Evolutionary conservation across 306 rosid species (phyloP), one percentile per base, ranked within the genome.

Genomic region (Amphicarpaea edgeworthii): DNA sequence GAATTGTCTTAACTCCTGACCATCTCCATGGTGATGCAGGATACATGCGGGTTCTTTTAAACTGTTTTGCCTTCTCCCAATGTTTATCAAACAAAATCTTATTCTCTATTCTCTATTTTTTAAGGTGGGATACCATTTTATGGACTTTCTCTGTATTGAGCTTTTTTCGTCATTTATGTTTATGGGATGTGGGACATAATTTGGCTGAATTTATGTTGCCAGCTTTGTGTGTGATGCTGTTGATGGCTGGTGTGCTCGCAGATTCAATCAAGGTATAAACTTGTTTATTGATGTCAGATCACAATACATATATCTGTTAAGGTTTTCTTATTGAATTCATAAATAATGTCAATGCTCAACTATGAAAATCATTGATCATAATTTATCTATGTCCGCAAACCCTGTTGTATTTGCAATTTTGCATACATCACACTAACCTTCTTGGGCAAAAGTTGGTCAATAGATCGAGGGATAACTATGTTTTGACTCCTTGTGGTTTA

Each of bases 211-310:
- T 58, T 78, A 8, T 82, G 67, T 72, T 87, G 76, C 51, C 91
- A 96, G 99, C 87, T 96, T 96, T 86, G 97, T 92, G 16, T 92
- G 97, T 12, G 99, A 96, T 85, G 98, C 90, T 42, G 79, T 96
- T 21, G 99, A 96, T 81, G 99, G 99, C 61, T 96, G 99, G 99
- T 89, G 96, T 84, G 99, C 99, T 79, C 99, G 98, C 81, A 96
- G 85, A 83, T 96, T 96, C 82, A 96, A 96, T 80, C 99, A 96
- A 86, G 99, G 99, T 96, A 92, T 71, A 45, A 1, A 28, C 19
- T 65, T 15, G 28, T 24, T 50, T 58, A 6, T 72, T 70, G 24
- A 51, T 28, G 19, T 37, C 49, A 30, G 55, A 24, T 49, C 57
- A 51, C 24, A 60, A 12, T 42, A 59, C 8, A 5, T 75, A 51